A percentile compares a stretch with the other conserved stretches of the same genome.
Conservation (phyloP, 345 rosid species). For the Populus deltoides region DNA sequence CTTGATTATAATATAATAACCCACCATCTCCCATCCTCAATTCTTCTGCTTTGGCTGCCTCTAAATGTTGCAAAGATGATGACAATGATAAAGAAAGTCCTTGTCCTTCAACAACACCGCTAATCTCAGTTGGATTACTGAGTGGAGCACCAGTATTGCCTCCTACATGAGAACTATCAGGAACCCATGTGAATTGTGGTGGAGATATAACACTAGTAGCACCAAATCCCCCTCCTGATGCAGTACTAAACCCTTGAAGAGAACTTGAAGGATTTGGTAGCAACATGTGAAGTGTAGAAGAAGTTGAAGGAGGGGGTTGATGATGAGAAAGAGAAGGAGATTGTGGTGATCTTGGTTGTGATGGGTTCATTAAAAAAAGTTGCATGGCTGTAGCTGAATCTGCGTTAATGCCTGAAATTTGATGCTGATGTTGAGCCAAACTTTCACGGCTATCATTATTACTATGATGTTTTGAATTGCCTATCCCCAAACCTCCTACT, state of each 20-base stretch:
- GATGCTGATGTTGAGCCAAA: slow-evolving; percentile 43
- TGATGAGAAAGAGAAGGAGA: slow-evolving; percentile 49
- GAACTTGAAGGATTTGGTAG: slow-evolving; percentile 63
- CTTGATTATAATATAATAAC: slow-evolving; percentile 44
- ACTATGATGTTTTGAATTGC: slow-evolving; percentile 31
- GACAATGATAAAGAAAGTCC: slow-evolving; percentile 88
- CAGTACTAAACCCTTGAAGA: slow-evolving; percentile 42
- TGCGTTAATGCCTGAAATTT: slow-evolving; percentile 66
- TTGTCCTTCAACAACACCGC: slow-evolving; percentile 62
- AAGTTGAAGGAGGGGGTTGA: slow-evolving; percentile 29
- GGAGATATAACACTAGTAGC: slow-evolving; percentile 39
- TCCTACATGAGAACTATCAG: slow-evolving; percentile 42
- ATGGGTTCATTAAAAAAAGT: slow-evolving; percentile 77
- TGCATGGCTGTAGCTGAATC: slow-evolving; percentile 88
- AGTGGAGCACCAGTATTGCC: slow-evolving; percentile 25
- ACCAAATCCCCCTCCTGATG: slow-evolving; percentile 27
- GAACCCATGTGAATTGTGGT: slow-evolving; percentile 62
- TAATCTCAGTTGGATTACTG: slow-evolving; percentile 46
- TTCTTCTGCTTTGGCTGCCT: slow-evolving; percentile 85
- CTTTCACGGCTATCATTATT: slow-evolving; percentile 17
- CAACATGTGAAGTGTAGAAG: slow-evolving; percentile 86
- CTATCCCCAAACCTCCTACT: slow-evolving; percentile 30
- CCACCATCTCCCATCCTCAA: slow-evolving; percentile 56
- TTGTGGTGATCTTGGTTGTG: slow-evolving; percentile 64
- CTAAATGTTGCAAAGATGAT: slow-evolving; percentile 71